Base-by-base conservation (phyloP, 805 yeast species). In the Candida koratica region DNA sequence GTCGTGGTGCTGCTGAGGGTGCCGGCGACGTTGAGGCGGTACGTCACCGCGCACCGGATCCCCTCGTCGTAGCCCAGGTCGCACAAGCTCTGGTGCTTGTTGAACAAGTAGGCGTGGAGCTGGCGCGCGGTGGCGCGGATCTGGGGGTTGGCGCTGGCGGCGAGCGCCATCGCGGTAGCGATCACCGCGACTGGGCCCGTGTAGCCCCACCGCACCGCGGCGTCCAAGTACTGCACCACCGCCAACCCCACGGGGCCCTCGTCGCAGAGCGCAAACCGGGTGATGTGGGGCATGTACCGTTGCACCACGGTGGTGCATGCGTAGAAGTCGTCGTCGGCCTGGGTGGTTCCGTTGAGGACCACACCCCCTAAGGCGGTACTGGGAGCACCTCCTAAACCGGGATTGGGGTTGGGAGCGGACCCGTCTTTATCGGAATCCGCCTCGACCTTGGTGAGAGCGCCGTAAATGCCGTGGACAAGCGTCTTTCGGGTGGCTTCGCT, bases 231-330 rank as follows among this genome's bases (percentile, higher is more conserved):
- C 20, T 67, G 61, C 3, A 80, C 67, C 0, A 86, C 79, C 1
- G 68, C 53, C 18, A 62, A 55, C 1, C 85, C 73, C 30, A 57
- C 58, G 3, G 64, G 69, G 2, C 63, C 64, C 19, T 74, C 71
- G 23, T 69, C 69, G 3, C 52, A 46, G 0, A 77, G 43, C 37
- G 86, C 75, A 12, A 77, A 53, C 2, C 61, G 56, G 16, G 84
- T 56, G 4, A 82, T 67, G 2, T 58, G 43, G 3, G 53, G 53
- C 34, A 80, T 54, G 48, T 79, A 84, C 24, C 86, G 59, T 37
- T 84, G 86, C 4, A 78, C 80, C 8, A 87, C 47, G 0, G 84
- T 80, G 0, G 90, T 74, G 52, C 93, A 81, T 0, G 85, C 76
- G 10, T 88, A 84, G 50, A 84, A 93, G 48, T 67, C 72, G 17